phyloP scores from a whole-genome alignment of 257 asterid genomes.

The Gentiana macrophylla region DNA sequence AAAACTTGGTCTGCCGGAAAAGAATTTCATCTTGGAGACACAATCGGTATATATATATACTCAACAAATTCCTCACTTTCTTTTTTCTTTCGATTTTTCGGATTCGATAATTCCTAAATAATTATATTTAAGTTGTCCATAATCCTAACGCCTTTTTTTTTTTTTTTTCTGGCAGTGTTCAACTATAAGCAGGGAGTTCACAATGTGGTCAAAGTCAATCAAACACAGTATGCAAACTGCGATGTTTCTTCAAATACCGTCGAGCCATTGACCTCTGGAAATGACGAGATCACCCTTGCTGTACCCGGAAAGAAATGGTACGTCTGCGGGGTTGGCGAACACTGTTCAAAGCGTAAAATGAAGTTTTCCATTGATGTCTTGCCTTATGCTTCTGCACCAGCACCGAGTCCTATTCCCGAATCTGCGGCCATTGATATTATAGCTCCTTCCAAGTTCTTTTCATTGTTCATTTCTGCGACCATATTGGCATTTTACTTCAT shows the following conservation, averaged over 20 bases:
- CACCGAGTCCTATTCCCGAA: background rate
- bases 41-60: background rate
- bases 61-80: too few species aligned
- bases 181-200: conserved; percentile 4
- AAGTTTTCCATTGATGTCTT: conserved; percentile 16
- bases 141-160: too few species aligned
- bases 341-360: conserved; percentile 7
- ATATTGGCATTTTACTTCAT: too few species aligned
- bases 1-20: conserved; percentile 20
- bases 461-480: too few species aligned
- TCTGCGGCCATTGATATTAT: too few species aligned
- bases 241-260: background rate
- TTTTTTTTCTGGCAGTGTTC: conserved; percentile 13
- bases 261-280: conserved; percentile 7
- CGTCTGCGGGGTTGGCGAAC: conserved; percentile 11
- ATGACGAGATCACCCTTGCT: conserved; percentile 6
- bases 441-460: too few species aligned
- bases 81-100: too few species aligned
- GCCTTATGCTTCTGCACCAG: conserved; percentile 8
- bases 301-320: conserved; percentile 16
- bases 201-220: conserved; percentile 12
- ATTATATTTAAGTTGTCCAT: too few species aligned
- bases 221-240: conserved; percentile 8
- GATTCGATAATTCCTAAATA: too few species aligned
- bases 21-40: conserved; percentile 23